phyloP scores from a whole-genome alignment of 306 rosid species.

The Psophocarpus tetragonolobus region DNA sequence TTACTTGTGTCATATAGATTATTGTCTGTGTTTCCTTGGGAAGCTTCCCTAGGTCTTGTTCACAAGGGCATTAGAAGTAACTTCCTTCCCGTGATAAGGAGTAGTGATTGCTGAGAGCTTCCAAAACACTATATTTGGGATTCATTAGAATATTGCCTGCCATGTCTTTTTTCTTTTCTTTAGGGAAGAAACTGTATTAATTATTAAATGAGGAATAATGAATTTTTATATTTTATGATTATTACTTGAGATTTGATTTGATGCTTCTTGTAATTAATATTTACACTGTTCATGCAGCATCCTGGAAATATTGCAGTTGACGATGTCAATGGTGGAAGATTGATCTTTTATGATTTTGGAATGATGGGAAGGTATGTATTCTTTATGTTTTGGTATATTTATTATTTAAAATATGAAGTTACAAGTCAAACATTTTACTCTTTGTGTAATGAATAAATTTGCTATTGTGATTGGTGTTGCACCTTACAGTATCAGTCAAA shows the following conservation, averaged over 20 bases:
- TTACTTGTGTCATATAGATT: constrained; percentile 10
- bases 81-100: not conserved
- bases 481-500: constrained; percentile 82
- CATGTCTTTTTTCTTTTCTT: not conserved
- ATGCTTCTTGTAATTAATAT: constrained; percentile 6
- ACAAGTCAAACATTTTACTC: constrained; percentile 1
- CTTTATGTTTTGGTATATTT: constrained; percentile 26
- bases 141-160: not conserved
- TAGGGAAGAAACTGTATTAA: constrained; percentile 12
- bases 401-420: not conserved
- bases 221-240: constrained; percentile 23
- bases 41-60: constrained; percentile 16
- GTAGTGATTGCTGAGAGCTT: not conserved
- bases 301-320: constrained; percentile 99
- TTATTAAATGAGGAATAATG: constrained; percentile 12
- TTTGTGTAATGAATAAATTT: constrained; percentile 28
- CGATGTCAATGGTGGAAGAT: constrained; percentile 98
- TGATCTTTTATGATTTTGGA: constrained; percentile 99
- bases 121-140: constrained; percentile 14
- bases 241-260: constrained; percentile 18
- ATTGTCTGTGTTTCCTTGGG: not conserved
- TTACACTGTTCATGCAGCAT: constrained; percentile 61
- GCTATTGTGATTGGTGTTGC: constrained; percentile 30
- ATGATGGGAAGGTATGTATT: constrained; percentile 98
- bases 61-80: not conserved